phyloP scores from a whole-genome alignment of 805 yeast species.

The Zygoascus bituminiphila region DNA sequence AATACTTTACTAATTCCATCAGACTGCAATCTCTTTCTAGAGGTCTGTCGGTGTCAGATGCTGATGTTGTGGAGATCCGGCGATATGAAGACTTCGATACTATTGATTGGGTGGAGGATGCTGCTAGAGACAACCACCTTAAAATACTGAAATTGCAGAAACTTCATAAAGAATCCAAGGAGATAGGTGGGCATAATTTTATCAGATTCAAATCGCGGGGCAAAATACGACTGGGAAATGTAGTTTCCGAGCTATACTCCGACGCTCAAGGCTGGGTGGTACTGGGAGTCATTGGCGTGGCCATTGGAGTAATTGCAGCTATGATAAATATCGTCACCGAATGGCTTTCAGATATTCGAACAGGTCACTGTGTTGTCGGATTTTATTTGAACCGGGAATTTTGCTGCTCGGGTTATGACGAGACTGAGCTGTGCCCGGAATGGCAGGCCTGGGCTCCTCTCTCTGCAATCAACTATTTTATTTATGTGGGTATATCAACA shows the following conservation, averaged over 20 bases:
- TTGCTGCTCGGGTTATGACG: constrained; percentile 69
- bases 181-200: neutral
- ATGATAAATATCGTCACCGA: constrained; percentile 73
- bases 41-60: constrained; percentile 7
- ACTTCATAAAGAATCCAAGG: neutral
- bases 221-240: constrained; percentile 2
- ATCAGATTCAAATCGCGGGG: constrained; percentile 13
- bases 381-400: constrained; percentile 65
- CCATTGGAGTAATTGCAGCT: constrained; percentile 80
- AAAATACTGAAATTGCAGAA: constrained; percentile 5
- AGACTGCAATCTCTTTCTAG: neutral
- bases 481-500: constrained; percentile 53
- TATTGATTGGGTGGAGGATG: constrained; percentile 56
- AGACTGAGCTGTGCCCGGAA: constrained; percentile 39
- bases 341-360: constrained; percentile 69
- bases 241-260: constrained; percentile 8
- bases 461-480: constrained; percentile 39
- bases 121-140: constrained; percentile 26
- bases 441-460: constrained; percentile 64
- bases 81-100: constrained; percentile 41
- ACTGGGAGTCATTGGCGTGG: constrained; percentile 63
- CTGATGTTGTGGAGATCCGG: constrained; percentile 10
- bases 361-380: constrained; percentile 67
- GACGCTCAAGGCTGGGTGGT: constrained; percentile 60
- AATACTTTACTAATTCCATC: neutral